These are phyloP conservation scores for Diutina rugosa DNA, from an alignment of 1,139 yeast species.

Conservation along the genomic window DNA sequence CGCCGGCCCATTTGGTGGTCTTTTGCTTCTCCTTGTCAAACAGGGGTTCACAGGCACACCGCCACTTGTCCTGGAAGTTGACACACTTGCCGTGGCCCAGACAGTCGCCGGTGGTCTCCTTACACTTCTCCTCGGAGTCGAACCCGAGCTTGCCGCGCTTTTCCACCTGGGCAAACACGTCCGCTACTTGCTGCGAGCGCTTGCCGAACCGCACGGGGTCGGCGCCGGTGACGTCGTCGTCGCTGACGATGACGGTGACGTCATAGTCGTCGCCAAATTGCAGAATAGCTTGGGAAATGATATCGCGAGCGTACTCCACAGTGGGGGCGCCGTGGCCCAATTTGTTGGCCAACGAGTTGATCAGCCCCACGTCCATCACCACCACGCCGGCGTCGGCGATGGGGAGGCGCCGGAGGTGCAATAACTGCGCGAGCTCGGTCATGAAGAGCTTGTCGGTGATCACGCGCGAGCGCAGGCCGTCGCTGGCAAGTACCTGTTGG, in stretches of 20 bases:
- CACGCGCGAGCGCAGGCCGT: neutral
- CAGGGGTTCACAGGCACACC: slow-evolving; percentile 46
- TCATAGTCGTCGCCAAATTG: neutral
- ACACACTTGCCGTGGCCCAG: slow-evolving; percentile 52
- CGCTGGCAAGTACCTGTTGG: neutral
- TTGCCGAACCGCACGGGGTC: neutral
- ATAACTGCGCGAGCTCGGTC: neutral
- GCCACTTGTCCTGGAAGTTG: slow-evolving; percentile 27
- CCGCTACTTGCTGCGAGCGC: slow-evolving; percentile 4
- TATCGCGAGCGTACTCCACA: neutral
- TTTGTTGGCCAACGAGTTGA: neutral
- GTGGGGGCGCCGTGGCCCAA: neutral
- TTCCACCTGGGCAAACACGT: slow-evolving; percentile 7
- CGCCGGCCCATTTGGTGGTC: slow-evolving; percentile 59
- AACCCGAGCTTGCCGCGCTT: slow-evolving; percentile 12
- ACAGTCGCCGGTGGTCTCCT: slow-evolving; percentile 40
- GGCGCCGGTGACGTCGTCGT: neutral
- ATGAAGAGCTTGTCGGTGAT: neutral
- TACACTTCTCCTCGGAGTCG: slow-evolving; percentile 38
- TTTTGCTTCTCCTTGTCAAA: slow-evolving; percentile 28
- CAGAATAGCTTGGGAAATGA: neutral
- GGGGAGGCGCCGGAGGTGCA: neutral
- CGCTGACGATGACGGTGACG: neutral
- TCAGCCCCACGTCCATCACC: neutral
- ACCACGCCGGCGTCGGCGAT: neutral